Conservation (phyloP, 2,329 filamentous ascomycete genomes). For the Fusarium sp. region DNA sequence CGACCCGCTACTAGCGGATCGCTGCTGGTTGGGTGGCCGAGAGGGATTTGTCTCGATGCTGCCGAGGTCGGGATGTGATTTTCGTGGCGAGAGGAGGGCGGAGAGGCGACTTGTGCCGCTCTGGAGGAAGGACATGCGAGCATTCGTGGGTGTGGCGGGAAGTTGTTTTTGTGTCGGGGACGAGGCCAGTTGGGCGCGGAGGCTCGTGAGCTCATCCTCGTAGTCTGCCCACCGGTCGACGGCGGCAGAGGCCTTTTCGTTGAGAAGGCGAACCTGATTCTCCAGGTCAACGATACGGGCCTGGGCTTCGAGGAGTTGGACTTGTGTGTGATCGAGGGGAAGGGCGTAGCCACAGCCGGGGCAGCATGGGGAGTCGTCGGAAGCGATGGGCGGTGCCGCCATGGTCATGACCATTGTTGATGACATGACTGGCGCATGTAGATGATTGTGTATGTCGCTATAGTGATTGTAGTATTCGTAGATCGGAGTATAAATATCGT, state of each 20-base stretch:
- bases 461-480: not conserved
- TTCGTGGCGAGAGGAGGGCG: slow-evolving; percentile 60
- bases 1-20: slow-evolving; percentile 34
- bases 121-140: slow-evolving; percentile 60
- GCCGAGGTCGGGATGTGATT: slow-evolving; percentile 54
- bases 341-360: slow-evolving; percentile 63
- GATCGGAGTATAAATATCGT: not conserved
- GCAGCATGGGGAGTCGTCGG: slow-evolving; percentile 55
- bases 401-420: slow-evolving; percentile 53
- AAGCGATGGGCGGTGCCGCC: slow-evolving; percentile 37
- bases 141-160: slow-evolving; percentile 44
- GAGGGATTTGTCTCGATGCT: slow-evolving; percentile 35
- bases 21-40: slow-evolving; percentile 26
- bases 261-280: slow-evolving; percentile 76
- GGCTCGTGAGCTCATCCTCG: slow-evolving; percentile 78
- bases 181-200: slow-evolving; percentile 60
- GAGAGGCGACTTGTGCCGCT: slow-evolving; percentile 60
- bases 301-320: slow-evolving; percentile 65
- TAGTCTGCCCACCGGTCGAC: slow-evolving; percentile 80
- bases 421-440: slow-evolving; percentile 35
- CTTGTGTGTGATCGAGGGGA: slow-evolving; percentile 52
- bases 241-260: slow-evolving; percentile 75
- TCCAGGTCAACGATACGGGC: slow-evolving; percentile 76
- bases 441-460: not conserved
- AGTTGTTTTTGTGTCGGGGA: slow-evolving; percentile 31